Conservation (phyloP, 2,329 filamentous ascomycete species). For the Penicillium paneum region DNA sequence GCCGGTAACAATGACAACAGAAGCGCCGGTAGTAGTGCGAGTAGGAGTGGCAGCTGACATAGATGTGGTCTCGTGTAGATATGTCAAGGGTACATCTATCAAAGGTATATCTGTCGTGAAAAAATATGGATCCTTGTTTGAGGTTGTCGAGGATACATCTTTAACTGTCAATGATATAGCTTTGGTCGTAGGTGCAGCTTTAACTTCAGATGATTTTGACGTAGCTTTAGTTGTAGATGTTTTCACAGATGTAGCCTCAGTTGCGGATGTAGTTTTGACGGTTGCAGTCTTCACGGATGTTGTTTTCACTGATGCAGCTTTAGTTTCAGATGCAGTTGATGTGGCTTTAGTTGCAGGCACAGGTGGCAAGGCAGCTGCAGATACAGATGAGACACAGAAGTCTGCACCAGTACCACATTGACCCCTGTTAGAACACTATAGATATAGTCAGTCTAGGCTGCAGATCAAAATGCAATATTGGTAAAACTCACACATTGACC, state of each 20-base stretch:
- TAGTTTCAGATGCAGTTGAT: not conserved
- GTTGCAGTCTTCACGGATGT: no score
- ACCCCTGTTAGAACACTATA: constrained; percentile 1
- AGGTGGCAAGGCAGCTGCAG: not conserved
- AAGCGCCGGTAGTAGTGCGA: no score
- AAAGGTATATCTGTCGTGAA: not conserved
- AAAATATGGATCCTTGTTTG: not conserved
- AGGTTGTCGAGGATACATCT: not conserved
- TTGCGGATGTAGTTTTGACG: not conserved
- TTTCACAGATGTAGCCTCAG: not conserved
- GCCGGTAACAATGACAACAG: not conserved
- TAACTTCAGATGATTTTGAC: no score
- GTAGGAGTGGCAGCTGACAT: not conserved
- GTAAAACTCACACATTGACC: constrained; percentile 4
- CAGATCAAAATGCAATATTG: not conserved
- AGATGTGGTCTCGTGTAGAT: not conserved
- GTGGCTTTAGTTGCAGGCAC: not conserved
- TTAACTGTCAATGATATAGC: not conserved
- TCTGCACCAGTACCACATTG: constrained; percentile 5
- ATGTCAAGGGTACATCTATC: not conserved
- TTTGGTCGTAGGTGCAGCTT: not conserved
- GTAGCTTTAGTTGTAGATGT: not conserved
- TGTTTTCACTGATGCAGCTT: not conserved
- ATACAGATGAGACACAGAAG: not conserved
- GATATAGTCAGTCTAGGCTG: not conserved